Conservation (phyloP, 2,329 filamentous ascomycete species). For the Plenodomus lindquistii region DNA sequence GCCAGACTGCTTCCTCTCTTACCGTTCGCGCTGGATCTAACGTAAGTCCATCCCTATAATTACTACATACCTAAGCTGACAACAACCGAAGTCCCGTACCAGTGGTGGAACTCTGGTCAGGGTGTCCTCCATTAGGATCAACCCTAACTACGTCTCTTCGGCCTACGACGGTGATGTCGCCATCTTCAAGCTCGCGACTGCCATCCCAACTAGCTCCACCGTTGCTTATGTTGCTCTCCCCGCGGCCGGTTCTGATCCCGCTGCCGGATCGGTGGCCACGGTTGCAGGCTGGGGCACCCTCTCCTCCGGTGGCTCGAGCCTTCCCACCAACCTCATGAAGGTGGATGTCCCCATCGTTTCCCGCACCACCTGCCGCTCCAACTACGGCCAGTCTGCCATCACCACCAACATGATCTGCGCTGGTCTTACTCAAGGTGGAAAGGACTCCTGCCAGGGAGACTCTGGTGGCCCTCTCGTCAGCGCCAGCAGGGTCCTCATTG, state of each 20-base stretch:
- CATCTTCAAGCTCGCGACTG: conserved; percentile 30
- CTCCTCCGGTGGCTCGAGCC: neutral
- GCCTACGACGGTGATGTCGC: conserved; percentile 27
- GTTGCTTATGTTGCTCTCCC: conserved; percentile 27
- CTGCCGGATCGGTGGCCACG: conserved; percentile 19
- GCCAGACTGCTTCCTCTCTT: conserved; percentile 16
- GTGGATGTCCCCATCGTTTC: conserved; percentile 34
- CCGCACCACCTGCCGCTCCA: conserved; percentile 25
- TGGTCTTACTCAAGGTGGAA: conserved; percentile 26
- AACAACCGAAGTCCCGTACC: conserved; percentile 12
- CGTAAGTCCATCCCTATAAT: conserved; percentile 10
- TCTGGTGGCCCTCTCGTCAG: conserved; percentile 32
- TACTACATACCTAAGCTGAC: neutral
- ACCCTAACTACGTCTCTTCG: conserved; percentile 23
- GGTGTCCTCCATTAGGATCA: conserved; percentile 20
- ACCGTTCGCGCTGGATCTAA: conserved; percentile 27
- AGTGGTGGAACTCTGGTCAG: conserved; percentile 25
- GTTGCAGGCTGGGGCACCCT: conserved; percentile 25
- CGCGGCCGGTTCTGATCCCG: conserved; percentile 27
- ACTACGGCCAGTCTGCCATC: conserved; percentile 21
- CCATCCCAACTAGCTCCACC: conserved; percentile 28
- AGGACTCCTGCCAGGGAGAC: conserved; percentile 42
- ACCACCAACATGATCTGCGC: conserved; percentile 36
- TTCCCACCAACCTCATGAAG: conserved; percentile 24
- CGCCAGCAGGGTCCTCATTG: conserved; percentile 8